Conservation (phyloP, 73 alveolate species). For the Paramecium tetraurelia region DNA sequence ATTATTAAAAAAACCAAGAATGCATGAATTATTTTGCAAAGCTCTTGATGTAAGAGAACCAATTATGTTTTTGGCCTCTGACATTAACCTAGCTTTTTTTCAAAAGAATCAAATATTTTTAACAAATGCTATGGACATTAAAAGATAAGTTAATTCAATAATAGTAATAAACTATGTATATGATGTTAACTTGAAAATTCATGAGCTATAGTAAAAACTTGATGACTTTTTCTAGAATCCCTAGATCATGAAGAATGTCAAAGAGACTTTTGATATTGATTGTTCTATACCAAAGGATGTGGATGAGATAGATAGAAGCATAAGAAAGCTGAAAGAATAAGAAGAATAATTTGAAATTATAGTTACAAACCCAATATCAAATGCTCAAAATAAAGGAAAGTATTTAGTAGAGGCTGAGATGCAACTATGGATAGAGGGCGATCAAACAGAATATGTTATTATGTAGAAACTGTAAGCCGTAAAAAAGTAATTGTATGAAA, state of each 20-base stretch:
- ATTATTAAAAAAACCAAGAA: background rate
- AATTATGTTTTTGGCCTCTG: background rate
- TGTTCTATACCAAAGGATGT: background rate
- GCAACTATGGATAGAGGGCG: background rate
- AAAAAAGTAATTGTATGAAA: background rate
- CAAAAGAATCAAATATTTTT: background rate
- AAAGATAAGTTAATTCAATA: background rate
- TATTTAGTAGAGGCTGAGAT: background rate
- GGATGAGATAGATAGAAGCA: background rate
- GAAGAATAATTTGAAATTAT: background rate
- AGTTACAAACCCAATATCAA: background rate
- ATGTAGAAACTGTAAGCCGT: background rate
- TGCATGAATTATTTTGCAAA: background rate
- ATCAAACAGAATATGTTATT: background rate
- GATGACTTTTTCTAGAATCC: background rate
- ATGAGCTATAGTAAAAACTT: background rate
- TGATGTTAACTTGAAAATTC: background rate
- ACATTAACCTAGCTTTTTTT: background rate
- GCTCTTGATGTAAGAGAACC: background rate
- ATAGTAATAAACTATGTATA: background rate
- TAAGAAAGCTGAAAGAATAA: background rate
- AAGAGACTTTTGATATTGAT: background rate
- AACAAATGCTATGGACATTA: background rate
- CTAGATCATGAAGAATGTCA: background rate
- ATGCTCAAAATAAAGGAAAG: background rate